Conservation (phyloP, 1,139 yeast genomes). For the Yarrowia galli region DNA sequence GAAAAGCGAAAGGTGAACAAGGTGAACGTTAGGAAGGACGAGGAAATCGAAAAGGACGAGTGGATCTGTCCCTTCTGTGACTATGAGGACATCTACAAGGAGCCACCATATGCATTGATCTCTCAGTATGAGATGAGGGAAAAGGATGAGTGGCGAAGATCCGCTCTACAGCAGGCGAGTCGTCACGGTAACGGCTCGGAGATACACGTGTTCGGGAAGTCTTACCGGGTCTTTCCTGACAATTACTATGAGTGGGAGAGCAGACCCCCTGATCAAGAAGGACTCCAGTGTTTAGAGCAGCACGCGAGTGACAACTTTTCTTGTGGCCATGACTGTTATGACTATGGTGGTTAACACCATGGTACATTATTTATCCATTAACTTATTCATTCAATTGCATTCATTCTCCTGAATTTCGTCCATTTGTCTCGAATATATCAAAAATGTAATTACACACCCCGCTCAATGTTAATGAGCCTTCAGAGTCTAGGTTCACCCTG, state of each 20-base stretch:
- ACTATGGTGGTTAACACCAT: not conserved
- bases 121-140: not conserved
- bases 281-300: not conserved
- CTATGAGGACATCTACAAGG: conserved; percentile 17
- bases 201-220: not conserved
- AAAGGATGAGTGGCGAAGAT: not conserved
- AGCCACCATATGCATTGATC: conserved; percentile 12
- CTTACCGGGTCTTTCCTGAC: not conserved
- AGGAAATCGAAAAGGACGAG: not conserved
- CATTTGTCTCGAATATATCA: too few species aligned
- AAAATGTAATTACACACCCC: too few species aligned
- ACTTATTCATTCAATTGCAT: not conserved
- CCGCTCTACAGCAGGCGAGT: not conserved
- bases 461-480: too few species aligned
- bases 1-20: not conserved
- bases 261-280: conserved; percentile 1
- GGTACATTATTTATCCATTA: not conserved
- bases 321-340: not conserved
- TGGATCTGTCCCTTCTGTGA: conserved; percentile 26
- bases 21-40: not conserved
- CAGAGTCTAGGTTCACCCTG: not conserved
- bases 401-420: too few species aligned
- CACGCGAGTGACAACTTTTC: not conserved
- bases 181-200: not conserved
- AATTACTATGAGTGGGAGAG: conserved; percentile 25